Evolutionary conservation across 2,329 filamentous ascomycete species (phyloP), one percentile per base, ranked within the genome.

Genomic region (Fusarium kyushuense): DNA sequence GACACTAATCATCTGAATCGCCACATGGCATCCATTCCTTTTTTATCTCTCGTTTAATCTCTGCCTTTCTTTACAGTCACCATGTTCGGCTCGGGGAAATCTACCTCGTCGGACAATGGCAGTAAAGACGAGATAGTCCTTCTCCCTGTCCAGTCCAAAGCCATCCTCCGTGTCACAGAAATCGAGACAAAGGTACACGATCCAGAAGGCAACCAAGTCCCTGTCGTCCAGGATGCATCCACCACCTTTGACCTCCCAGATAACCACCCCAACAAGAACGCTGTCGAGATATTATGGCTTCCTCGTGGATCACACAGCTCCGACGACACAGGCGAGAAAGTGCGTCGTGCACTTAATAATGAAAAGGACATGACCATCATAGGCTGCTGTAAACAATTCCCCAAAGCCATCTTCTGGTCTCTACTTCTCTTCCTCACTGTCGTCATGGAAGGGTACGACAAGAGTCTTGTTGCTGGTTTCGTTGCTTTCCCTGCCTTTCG

Each of bases 371-470:
- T 70, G 65, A 71, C 69, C 0, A 55, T 72, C 3, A 5, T 67
- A 19, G 38, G 55, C 7, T 70, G 67, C 55, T 58, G 38, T 52
- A 46, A 43, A 13, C 59, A 62, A 40, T 72, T 69, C 23, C 70
- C 70, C 25, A 72, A 72, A 21, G 70, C 70, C 0, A 69, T 72
- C 9, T 58, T 59, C 3, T 72, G 67, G 61, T 72, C 70, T 0
- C 27, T 72, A 2, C 10, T 72, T 7, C 54, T 72, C 6, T 71
- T 69, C 45, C 58, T 72, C 6, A 72, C 70, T 16, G 61, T 72
- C 14, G 67, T 72, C 1, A 72, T 72, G 70, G 70, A 72, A 21
- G 69, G 54, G 6, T 72, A 67, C 12, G 67, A 64, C 3, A 71
- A 69, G 45, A 57, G 54, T 41, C 48, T 72, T 6, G 54, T 70